Percentiles rank a stretch among this genome's conserved stretches.
These are phyloP conservation scores for Chamaecyparis obtusa DNA, from an alignment of 75 land plant species.

Conservation along the genomic window DNA sequence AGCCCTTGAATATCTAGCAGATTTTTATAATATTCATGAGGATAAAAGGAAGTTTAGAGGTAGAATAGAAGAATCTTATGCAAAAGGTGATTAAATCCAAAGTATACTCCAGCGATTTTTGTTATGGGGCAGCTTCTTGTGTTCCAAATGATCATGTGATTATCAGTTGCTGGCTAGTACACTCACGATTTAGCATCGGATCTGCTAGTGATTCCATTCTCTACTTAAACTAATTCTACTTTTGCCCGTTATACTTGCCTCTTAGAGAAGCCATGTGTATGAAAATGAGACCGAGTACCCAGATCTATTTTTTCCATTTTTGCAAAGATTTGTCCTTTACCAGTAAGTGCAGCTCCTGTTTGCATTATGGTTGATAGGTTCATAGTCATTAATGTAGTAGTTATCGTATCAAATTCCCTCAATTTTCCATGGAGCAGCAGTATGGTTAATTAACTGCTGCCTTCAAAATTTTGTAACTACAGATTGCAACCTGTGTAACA, in stretches of 20 bases:
- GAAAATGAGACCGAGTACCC: background rate
- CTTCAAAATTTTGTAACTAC: background rate
- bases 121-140: background rate
- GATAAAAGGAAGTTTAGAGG: slow-evolving; percentile 19
- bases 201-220: background rate
- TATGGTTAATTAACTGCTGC: background rate
- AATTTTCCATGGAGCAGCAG: background rate
- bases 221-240: background rate
- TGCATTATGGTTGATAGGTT: background rate
- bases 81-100: background rate
- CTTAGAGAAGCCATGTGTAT: background rate
- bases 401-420: background rate
- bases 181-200: background rate
- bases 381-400: background rate
- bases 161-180: background rate
- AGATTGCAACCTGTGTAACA: background rate
- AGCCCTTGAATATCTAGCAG: slow-evolving; percentile 72
- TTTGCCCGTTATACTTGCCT: background rate
- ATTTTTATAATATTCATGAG: slow-evolving; percentile 51
- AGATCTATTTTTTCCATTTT: background rate
- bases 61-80: background rate
- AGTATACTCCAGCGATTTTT: background rate
- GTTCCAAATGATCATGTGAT: background rate
- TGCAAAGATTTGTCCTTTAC: background rate
- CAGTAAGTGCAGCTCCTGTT: background rate